These are phyloP conservation scores for Cladophialophora psammophila DNA, from an alignment of 2,329 filamentous ascomycete species.

Conservation along the genomic window DNA sequence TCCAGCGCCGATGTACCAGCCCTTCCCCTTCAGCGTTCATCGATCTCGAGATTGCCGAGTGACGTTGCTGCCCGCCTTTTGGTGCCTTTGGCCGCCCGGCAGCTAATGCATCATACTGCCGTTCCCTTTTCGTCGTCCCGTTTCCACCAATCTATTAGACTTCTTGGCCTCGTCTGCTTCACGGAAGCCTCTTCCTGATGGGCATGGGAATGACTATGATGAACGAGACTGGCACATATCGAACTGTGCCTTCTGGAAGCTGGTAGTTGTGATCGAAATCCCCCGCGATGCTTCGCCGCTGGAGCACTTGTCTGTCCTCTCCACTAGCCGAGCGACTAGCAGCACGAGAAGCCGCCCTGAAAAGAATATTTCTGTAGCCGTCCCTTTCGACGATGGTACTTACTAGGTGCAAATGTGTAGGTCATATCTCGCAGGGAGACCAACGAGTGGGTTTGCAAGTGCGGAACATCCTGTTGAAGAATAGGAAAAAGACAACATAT, in stretches of 20 bases:
- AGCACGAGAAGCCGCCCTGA: too few species aligned
- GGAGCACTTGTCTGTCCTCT: slow-evolving; percentile 7
- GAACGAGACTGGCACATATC: slow-evolving; percentile 12
- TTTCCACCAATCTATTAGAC: not conserved
- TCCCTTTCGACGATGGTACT: too few species aligned
- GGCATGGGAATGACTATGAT: slow-evolving; percentile 12
- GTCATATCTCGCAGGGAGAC: slow-evolving; percentile 9
- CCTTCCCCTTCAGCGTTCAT: too few species aligned
- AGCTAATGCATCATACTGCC: not conserved
- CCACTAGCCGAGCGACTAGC: too few species aligned
- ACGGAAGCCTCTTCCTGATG: too few species aligned
- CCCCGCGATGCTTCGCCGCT: slow-evolving; percentile 3
- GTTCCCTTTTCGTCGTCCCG: not conserved
- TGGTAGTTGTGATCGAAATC: slow-evolving; percentile 12
- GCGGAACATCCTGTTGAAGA: too few species aligned
- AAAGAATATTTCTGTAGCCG: too few species aligned
- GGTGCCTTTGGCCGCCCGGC: not conserved
- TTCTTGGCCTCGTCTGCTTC: too few species aligned
- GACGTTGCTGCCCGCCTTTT: slow-evolving; percentile 8
- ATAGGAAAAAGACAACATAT: too few species aligned
- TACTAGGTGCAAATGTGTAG: slow-evolving; percentile 3
- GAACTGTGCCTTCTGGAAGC: slow-evolving; percentile 4
- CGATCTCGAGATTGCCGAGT: slow-evolving; percentile 11
- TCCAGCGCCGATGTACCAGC: too few species aligned
- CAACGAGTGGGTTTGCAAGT: not conserved